Evolutionary conservation across 1,284 basidiomycete species (phyloP).

Genomic region (Cutaneotrichosporon arboriforme): DNA sequence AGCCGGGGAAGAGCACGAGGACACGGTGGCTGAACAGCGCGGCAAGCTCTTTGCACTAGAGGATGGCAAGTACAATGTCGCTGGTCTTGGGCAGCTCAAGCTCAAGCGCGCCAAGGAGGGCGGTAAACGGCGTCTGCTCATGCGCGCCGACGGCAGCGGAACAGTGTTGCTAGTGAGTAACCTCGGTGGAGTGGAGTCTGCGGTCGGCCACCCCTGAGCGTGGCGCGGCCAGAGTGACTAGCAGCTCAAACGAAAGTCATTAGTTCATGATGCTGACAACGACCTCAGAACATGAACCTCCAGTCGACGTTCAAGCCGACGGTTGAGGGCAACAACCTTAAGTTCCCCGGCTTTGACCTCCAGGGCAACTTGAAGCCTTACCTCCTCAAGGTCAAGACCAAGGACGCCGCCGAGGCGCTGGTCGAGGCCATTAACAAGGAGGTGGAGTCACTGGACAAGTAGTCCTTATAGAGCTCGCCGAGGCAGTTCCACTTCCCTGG

Average conservation of each 20-base stretch:
- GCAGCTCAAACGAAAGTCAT: background rate
- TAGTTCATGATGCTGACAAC: background rate
- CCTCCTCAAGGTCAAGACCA: slow-evolving; percentile 60
- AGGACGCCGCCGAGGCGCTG: slow-evolving; percentile 57
- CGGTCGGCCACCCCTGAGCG: background rate
- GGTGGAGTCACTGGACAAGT: slow-evolving; percentile 42
- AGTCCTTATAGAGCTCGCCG: background rate
- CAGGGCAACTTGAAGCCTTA: slow-evolving; percentile 57
- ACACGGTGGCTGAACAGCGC: slow-evolving; percentile 59
- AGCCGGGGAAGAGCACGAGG: slow-evolving; percentile 66
- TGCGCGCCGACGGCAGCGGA: slow-evolving; percentile 42
- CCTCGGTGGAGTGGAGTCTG: background rate
- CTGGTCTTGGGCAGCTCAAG: slow-evolving; percentile 38
- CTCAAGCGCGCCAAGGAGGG: slow-evolving; percentile 35
- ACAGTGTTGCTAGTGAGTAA: slow-evolving; percentile 38
- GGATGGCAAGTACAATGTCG: slow-evolving; percentile 45
- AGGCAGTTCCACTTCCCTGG: too few relatives aligned
- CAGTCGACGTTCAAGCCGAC: slow-evolving; percentile 23
- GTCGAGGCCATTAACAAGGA: slow-evolving; percentile 62
- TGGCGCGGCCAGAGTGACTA: background rate
- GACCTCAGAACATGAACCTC: slow-evolving; percentile 39
- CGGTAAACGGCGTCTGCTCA: slow-evolving; percentile 37
- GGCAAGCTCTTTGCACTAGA: slow-evolving; percentile 61
- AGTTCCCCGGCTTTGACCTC: slow-evolving; percentile 35
- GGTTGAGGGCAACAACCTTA: slow-evolving; percentile 24